These are phyloP conservation scores for Mycena sp. DNA, from an alignment of 1,284 basidiomycete genomes.

Conservation along the genomic window DNA sequence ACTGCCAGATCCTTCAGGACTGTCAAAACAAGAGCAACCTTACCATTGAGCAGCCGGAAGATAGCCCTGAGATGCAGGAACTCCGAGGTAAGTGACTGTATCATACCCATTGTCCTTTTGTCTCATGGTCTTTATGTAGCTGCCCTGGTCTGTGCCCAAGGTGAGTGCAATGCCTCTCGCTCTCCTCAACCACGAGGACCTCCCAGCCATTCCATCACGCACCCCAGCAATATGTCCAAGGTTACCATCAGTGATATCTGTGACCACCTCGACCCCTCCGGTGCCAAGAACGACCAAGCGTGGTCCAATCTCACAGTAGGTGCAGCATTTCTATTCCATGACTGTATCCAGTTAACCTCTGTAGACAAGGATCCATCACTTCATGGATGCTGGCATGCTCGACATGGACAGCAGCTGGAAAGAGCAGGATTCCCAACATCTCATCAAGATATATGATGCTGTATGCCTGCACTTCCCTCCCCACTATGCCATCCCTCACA, in stretches of 20 bases:
- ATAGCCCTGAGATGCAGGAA: too few species aligned
- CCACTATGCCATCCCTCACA: background rate
- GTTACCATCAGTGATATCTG: constrained; percentile 3
- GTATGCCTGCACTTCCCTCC: background rate
- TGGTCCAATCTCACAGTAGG: constrained; percentile 1
- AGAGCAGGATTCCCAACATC: constrained; percentile 1
- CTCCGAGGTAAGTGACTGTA: too few species aligned
- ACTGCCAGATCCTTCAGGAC: too few species aligned
- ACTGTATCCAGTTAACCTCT: background rate
- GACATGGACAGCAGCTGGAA: constrained; percentile 2
- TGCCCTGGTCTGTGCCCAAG: background rate
- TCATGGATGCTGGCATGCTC: constrained; percentile 7
- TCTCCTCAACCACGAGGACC: background rate
- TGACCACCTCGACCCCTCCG: background rate
- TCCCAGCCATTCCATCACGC: background rate
- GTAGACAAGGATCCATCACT: background rate
- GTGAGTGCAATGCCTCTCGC: background rate
- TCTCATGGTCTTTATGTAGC: background rate
- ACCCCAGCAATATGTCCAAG: background rate
- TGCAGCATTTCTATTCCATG: background rate
- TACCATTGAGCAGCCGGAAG: too few species aligned
- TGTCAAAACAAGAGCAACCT: too few species aligned
- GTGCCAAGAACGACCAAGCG: background rate
- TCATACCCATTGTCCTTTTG: too few species aligned
- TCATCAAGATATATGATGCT: constrained; percentile 1